Conservation (phyloP, 176 grass and related monocot species). For the Olyra latifolia region DNA sequence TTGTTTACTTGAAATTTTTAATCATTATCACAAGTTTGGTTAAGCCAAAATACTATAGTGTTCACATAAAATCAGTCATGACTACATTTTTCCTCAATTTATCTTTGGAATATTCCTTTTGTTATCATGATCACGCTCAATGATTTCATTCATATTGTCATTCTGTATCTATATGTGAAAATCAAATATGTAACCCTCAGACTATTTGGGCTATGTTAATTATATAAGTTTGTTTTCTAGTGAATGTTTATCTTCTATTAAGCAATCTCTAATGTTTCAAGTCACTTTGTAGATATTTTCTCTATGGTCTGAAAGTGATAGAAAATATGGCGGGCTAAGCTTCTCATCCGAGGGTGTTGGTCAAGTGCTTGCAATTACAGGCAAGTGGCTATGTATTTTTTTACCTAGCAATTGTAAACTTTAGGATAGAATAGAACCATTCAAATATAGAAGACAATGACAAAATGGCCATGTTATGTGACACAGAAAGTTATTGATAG, state of each 20-base stretch:
- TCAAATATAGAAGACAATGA: neutral
- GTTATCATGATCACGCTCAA: no score
- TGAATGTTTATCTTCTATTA: neutral
- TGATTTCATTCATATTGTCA: neutral
- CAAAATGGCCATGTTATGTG: no score
- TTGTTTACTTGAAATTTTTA: no score
- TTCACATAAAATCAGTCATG: no score
- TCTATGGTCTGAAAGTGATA: slow-evolving; percentile 56
- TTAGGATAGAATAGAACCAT: neutral
- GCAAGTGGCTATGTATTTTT: slow-evolving; percentile 1
- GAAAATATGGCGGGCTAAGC: slow-evolving; percentile 51
- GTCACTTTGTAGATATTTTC: slow-evolving; percentile 46
- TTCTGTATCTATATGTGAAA: neutral
- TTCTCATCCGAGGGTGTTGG: slow-evolving; percentile 56
- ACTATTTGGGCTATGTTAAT: fast-evolving
- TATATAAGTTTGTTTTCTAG: neutral
- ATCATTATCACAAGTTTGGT: no score
- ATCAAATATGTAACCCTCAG: neutral
- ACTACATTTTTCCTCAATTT: no score
- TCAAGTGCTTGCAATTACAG: slow-evolving; percentile 49
- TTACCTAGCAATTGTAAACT: no score
- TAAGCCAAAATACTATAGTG: no score
- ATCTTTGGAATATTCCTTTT: no score
- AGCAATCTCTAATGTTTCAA: neutral
- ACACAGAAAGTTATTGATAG: neutral